Evolutionary conservation across 2,329 filamentous ascomycete species (phyloP), one percentile per base, ranked within the genome.

Genomic region (Cordyceps cateniannulata): DNA sequence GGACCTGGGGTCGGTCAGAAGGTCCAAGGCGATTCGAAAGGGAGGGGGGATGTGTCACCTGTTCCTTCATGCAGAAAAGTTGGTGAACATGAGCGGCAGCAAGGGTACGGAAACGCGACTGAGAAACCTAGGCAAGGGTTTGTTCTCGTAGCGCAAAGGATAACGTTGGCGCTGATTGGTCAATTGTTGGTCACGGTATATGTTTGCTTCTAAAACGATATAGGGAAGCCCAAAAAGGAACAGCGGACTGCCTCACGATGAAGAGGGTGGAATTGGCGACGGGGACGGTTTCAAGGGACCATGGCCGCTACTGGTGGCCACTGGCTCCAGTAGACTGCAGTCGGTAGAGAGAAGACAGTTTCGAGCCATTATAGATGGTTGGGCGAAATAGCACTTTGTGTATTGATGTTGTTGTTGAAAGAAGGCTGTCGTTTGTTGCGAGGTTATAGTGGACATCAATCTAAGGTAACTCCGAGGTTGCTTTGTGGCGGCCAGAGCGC

Each of bases 231-330:
- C 2, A 20, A n/a, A 20, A 42, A 20, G 20, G 53, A 27, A 40
- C 20, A 49, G n/a, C n/a, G 42, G 25, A 8, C 47, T 59, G 56
- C 56, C 48, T 51, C 56, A 59, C 48, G 56, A 51, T 42, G 35
- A 10, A 48, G 27, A 25, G 3, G 18, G 38, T 54, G 55, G 29
- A 18, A 58, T 29, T 51, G 50, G 50, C 51, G 49, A 60, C 59
- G 22, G 9, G 16, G 44, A 25, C 29, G 22, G 59, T 60, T 60
- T 60, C 59, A 60, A 60, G 59, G 59, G 59, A 55, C 29, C 48
- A 14, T 22, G 53, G 32, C 24, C 24, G 27, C 29, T 59, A 44
- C 20, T 6, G 24, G 24, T 44, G 27, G 29, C 29, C 6, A 25
- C 32, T 29, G 9, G 54, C 29, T 9, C 29, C 14, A 48, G 44